Evolutionary conservation across 1,284 basidiomycete species (phyloP).

Genomic region (Flammula alnicola): DNA sequence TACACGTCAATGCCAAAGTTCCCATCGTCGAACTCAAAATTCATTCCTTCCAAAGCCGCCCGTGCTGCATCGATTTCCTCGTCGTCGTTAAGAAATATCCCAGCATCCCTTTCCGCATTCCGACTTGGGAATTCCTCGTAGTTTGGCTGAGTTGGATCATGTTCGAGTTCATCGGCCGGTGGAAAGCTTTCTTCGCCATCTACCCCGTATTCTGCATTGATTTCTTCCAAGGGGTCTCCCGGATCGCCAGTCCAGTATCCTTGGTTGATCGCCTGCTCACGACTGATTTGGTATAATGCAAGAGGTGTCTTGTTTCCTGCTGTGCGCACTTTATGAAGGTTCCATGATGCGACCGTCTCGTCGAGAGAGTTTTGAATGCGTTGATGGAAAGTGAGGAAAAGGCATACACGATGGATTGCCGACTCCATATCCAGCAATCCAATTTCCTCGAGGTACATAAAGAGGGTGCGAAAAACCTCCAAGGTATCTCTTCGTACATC

Average conservation of each 20-base stretch:
- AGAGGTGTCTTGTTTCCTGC: slow-evolving; percentile 7
- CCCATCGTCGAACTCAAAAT: slow-evolving; percentile 17
- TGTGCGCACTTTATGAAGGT: slow-evolving; percentile 8
- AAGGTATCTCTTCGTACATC: slow-evolving; percentile 16
- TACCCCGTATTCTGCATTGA: slow-evolving; percentile 12
- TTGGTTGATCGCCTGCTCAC: slow-evolving; percentile 1
- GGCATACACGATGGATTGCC: slow-evolving; percentile 6
- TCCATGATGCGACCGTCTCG: slow-evolving; percentile 12
- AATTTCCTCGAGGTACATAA: slow-evolving; percentile 11
- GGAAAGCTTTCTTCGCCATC: slow-evolving; percentile 10
- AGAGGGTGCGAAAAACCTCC: slow-evolving; percentile 13
- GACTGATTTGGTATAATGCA: slow-evolving; percentile 5
- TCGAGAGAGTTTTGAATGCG: slow-evolving; percentile 12
- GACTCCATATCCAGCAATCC: slow-evolving; percentile 14
- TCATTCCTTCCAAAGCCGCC: slow-evolving; percentile 9
- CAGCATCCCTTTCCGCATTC: slow-evolving; percentile 13
- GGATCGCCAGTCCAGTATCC: slow-evolving; percentile 9
- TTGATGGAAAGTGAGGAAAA: slow-evolving; percentile 8
- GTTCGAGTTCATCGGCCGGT: slow-evolving; percentile 13
- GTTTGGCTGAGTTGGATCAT: slow-evolving; percentile 12
- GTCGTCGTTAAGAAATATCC: slow-evolving; percentile 18
- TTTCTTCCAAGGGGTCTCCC: not conserved
- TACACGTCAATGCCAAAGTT: slow-evolving; percentile 18
- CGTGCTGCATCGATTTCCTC: slow-evolving; percentile 15
- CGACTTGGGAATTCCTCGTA: slow-evolving; percentile 1